Conservation (phyloP, 2,329 filamentous ascomycete genomes). For the Helotiales sp. region DNA sequence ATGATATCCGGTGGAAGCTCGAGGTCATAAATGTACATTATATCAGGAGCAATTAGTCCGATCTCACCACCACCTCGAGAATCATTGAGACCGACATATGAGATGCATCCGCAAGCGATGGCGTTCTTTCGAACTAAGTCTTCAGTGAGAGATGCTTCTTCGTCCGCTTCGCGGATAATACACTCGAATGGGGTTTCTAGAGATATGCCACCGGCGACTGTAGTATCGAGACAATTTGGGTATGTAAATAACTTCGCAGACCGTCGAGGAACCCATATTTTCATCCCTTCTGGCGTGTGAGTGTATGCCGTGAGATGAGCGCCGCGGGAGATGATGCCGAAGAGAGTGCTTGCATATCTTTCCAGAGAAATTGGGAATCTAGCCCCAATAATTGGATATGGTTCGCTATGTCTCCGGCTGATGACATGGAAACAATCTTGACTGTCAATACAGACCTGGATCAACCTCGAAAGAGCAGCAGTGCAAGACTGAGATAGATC, state of each 20-base stretch:
- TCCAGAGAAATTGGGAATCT: slow-evolving; percentile 20
- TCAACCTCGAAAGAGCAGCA: slow-evolving; percentile 40
- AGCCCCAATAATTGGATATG: slow-evolving; percentile 37
- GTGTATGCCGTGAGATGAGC: slow-evolving; percentile 67
- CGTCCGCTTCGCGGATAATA: slow-evolving; percentile 68
- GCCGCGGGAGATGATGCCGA: slow-evolving; percentile 67
- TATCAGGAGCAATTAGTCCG: slow-evolving; percentile 62
- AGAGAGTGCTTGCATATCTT: slow-evolving; percentile 43
- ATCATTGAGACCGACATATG: slow-evolving; percentile 66
- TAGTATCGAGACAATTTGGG: slow-evolving; percentile 74
- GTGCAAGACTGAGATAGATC: slow-evolving; percentile 37
- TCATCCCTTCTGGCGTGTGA: slow-evolving; percentile 45
- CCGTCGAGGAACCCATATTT: slow-evolving; percentile 72
- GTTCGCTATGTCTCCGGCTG: slow-evolving; percentile 43
- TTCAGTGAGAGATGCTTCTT: slow-evolving; percentile 70
- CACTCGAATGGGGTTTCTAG: slow-evolving; percentile 67
- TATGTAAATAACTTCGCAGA: slow-evolving; percentile 70
- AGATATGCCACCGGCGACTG: slow-evolving; percentile 75
- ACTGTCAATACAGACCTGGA: slow-evolving; percentile 38
- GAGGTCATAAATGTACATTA: slow-evolving; percentile 76
- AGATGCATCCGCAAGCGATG: slow-evolving; percentile 58
- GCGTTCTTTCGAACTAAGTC: slow-evolving; percentile 54
- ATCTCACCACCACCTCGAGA: slow-evolving; percentile 60
- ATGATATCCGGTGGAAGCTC: slow-evolving; percentile 59
- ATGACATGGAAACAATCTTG: slow-evolving; percentile 40